Evolutionary conservation across 352 stramenopile species (phyloP), one percentile per base, ranked within the genome.

Genomic region (Globisporangium paddicum): DNA sequence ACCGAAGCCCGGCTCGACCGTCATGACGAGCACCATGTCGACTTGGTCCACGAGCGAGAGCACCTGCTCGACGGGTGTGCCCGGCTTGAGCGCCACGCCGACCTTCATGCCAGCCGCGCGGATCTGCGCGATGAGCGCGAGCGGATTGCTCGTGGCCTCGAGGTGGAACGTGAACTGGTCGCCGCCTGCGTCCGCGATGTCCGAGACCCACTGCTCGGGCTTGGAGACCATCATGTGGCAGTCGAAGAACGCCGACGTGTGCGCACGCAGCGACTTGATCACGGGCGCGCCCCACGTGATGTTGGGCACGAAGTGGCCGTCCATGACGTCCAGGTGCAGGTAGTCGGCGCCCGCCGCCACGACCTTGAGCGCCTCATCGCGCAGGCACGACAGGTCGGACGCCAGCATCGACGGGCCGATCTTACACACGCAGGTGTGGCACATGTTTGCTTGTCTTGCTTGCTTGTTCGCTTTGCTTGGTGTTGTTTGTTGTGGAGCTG

Each of bases 171-270:
- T 99, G 73, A 98, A 98, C 71, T 96, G 87, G 62, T 97, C 85
- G 9, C 88, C 93, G 25, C 96, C 96, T 25, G 96, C 97, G 52
- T 97, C 92, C 10, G 93, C 92, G 58, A 99, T 96, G 60, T 97
- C 89, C 16, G 90, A 72, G 25, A 99, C 90, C 95, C 96, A 99
- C 68, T 98, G 93, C 67, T 96, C 91, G 4, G 93, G 95, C 66
- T 98, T 90, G 48, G 83, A 84, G 21, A 98, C 96, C 96, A 99
- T 99, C 81, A 99, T 96, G 79, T 99, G 96, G 77, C 93, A 98
- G 73, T 99, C 96, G 55, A 99, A 95, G 67, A 97, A 98, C 6
- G 86, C 86, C 30, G 79, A 76, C 18, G 87, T 94, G 67, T 97
- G 89, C 55, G 81, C 69, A 4, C 89, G 79, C 55, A 98, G 78